Conservation (phyloP, 2,329 filamentous ascomycete genomes). For the Cladosporium sp. region DNA sequence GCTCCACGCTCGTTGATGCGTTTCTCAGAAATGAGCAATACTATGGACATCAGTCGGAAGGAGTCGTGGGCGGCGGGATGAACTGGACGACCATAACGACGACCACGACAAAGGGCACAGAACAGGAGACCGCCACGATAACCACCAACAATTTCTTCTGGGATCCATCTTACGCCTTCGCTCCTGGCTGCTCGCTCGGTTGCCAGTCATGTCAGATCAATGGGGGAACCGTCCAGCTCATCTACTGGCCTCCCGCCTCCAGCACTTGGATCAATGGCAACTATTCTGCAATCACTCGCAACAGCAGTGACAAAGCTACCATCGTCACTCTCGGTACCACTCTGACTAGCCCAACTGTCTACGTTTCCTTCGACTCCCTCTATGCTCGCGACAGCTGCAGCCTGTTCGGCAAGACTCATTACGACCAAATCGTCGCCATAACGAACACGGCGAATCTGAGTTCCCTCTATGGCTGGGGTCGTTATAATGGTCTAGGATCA, state of each 20-base stretch:
- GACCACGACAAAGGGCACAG: neutral
- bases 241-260: slow-evolving; percentile 15
- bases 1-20: neutral
- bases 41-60: neutral
- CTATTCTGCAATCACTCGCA: neutral
- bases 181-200: slow-evolving; percentile 7
- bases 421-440: slow-evolving; percentile 14
- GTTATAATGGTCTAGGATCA: neutral
- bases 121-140: neutral
- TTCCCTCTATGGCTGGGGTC: neutral
- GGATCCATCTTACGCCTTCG: neutral
- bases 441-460: slow-evolving; percentile 11
- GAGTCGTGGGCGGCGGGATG: neutral
- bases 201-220: slow-evolving; percentile 4
- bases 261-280: neutral
- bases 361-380: slow-evolving; percentile 14
- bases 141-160: neutral
- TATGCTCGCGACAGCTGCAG: slow-evolving; percentile 15
- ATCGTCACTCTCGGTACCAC: slow-evolving; percentile 11
- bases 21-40: neutral
- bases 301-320: neutral
- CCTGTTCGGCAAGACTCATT: slow-evolving; percentile 11
- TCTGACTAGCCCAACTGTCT: slow-evolving; percentile 16
- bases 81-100: neutral
- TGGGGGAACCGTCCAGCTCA: slow-evolving; percentile 15